Conservation (phyloP, 306 rosid species). For the Canavalia ensiformis region DNA sequence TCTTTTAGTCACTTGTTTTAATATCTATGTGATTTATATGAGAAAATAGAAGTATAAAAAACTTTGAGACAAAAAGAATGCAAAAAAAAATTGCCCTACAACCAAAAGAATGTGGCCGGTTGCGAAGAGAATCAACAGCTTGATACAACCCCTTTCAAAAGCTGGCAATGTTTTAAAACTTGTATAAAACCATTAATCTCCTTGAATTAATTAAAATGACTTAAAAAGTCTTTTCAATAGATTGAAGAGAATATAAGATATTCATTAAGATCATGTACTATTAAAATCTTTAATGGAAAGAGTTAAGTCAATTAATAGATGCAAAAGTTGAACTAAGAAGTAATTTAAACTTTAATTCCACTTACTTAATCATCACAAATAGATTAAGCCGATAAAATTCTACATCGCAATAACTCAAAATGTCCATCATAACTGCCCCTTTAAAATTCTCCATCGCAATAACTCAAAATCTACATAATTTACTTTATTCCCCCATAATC, state of each 20-base stretch:
- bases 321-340: background rate
- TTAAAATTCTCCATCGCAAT: background rate
- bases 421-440: background rate
- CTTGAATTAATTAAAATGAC: background rate
- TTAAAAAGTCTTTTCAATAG: background rate
- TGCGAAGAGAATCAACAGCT: background rate
- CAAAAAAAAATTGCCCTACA: background rate
- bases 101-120: background rate
- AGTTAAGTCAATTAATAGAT: background rate
- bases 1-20: background rate
- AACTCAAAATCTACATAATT: background rate
- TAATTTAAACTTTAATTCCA: background rate
- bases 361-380: background rate
- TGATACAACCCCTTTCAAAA: background rate
- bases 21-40: background rate
- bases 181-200: background rate
- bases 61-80: constrained; percentile 14
- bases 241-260: background rate
- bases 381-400: background rate
- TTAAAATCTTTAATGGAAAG: background rate
- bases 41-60: background rate
- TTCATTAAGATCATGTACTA: background rate
- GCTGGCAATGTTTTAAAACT: background rate
- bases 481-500: background rate
- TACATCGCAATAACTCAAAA: background rate